phyloP scores from a whole-genome alignment of 129 eudicot genomes.

The Ambrosia trifida region DNA sequence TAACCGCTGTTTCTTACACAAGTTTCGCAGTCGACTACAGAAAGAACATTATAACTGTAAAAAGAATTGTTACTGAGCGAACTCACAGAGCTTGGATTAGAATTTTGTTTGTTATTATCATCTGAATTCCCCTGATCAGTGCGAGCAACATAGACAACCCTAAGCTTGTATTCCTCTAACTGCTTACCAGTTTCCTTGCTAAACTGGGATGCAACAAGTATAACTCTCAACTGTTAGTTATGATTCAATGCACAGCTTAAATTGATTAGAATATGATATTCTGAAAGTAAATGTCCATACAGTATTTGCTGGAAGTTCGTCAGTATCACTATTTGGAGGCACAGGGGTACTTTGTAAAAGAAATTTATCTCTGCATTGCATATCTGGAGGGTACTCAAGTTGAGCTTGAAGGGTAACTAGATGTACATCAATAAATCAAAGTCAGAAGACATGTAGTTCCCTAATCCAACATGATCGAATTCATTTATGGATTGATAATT shows the following conservation, averaged over 20 bases:
- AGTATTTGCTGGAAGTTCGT: conserved; percentile 69
- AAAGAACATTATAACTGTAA: not conserved
- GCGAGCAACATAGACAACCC: conserved; percentile 56
- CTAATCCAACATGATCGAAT: conserved; percentile 9
- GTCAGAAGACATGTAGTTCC: conserved; percentile 22
- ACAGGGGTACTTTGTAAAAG: conserved; percentile 81
- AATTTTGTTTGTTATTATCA: conserved; percentile 34
- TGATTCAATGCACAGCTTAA: conserved; percentile 12
- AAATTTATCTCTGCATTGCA: conserved; percentile 90
- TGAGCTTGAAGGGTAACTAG: conserved; percentile 93
- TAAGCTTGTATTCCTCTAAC: conserved; percentile 79
- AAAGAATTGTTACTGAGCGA: conserved; percentile 7
- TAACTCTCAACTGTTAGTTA: conserved; percentile 10
- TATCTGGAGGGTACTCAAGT: conserved; percentile 77
- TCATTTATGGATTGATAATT: not conserved
- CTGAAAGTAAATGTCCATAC: conserved; percentile 41
- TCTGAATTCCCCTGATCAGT: conserved; percentile 39
- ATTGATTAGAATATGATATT: not conserved
- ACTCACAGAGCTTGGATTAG: conserved; percentile 55
- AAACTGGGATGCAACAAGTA: conserved; percentile 50
- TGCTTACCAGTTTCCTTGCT: conserved; percentile 64
- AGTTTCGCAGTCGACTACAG: not conserved
- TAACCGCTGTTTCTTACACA: not conserved
- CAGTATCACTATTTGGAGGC: conserved; percentile 54
- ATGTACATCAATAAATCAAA: conserved; percentile 24